Conservation (phyloP, 345 rosid genomes). For the Arabidopsis arenosa region DNA sequence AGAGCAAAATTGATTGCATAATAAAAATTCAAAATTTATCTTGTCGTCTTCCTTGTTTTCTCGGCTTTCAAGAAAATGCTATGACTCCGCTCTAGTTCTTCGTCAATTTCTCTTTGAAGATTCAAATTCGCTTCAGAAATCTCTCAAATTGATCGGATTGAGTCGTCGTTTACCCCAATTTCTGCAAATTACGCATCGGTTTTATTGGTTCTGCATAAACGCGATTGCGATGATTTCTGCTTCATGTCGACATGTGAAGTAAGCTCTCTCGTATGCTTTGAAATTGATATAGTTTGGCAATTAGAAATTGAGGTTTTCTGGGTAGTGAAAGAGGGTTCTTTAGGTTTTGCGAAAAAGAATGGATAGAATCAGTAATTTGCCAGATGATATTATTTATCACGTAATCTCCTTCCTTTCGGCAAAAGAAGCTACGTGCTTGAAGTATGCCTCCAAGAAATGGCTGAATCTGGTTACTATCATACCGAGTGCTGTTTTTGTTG, state of each 20-base stretch:
- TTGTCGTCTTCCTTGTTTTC: neutral
- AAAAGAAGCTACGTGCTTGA: neutral
- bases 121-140: neutral
- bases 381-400: neutral
- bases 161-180: neutral
- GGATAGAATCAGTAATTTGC: neutral
- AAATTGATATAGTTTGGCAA: too few species aligned
- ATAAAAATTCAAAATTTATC: too few species aligned
- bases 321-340: neutral
- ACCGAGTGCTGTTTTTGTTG: neutral
- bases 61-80: neutral
- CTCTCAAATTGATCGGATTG: neutral
- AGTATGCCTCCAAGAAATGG: neutral
- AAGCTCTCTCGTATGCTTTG: too few species aligned
- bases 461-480: neutral
- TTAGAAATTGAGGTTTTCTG: neutral
- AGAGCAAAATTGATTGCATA: neutral
- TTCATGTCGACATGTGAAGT: neutral
- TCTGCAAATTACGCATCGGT: neutral
- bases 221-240: neutral
- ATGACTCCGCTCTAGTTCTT: neutral
- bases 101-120: neutral
- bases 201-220: constrained; percentile 4
- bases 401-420: neutral
- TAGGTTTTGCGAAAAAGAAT: neutral